Evolutionary conservation across 805 yeast genomes (phyloP).

Genomic region (Ogataea corticis): DNA sequence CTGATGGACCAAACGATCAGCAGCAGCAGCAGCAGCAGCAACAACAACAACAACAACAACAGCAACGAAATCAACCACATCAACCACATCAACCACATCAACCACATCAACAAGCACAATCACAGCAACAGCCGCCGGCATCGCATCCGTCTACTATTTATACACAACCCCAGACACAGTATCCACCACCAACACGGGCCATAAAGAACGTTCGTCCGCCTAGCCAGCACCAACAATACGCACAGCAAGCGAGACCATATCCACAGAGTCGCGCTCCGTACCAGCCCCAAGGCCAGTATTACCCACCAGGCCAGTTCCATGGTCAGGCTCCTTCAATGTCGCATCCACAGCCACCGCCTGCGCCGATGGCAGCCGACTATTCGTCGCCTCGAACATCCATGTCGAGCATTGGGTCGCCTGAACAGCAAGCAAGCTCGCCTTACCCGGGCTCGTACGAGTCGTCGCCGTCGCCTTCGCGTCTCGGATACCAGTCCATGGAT

Average conservation of each 20-base stretch:
- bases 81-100: conserved; percentile 4
- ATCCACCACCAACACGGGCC: conserved; percentile 15
- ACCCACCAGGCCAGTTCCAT: neutral
- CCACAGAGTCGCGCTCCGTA: neutral
- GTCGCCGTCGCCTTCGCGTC: conserved; percentile 4
- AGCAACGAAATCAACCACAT: conserved; percentile 8
- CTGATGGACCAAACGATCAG: neutral
- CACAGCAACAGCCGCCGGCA: too few species aligned
- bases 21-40: neutral
- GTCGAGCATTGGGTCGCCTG: conserved; percentile 7
- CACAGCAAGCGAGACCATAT: conserved; percentile 2
- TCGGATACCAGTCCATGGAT: conserved; percentile 4
- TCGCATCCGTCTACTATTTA: too few species aligned
- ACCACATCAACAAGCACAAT: too few species aligned
- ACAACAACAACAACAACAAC: neutral
- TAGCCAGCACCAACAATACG: conserved; percentile 6
- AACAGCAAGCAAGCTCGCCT: conserved; percentile 7
- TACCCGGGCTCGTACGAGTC: conserved; percentile 3
- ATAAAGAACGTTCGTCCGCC: conserved; percentile 7
- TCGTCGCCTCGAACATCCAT: conserved; percentile 1
- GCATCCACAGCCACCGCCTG: conserved; percentile 28
- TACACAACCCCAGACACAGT: conserved; percentile 4
- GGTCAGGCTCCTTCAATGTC: neutral
- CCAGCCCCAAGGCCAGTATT: neutral
- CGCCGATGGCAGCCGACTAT: neutral